Percentiles rank a stretch among this genome's conserved stretches.
Conservation (phyloP, 176 grass and related monocot species). For the Neostapfia colusana region DNA sequence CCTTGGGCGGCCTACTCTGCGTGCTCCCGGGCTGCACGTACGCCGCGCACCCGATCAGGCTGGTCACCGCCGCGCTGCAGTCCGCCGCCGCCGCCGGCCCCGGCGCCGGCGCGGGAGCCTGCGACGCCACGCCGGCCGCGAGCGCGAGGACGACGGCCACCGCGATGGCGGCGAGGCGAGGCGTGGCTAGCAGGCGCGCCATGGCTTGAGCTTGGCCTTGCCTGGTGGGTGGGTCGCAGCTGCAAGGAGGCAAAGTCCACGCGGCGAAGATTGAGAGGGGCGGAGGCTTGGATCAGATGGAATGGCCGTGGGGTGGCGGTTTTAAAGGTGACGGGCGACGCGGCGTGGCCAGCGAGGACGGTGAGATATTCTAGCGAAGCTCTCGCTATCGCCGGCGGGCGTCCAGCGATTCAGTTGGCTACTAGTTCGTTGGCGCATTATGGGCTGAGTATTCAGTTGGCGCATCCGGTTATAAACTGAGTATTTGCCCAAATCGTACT, state of each 20-base stretch:
- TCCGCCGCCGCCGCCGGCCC: neutral
- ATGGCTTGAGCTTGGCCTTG: neutral
- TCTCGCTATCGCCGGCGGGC: neutral
- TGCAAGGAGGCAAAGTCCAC: neutral
- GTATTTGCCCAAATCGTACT: neutral
- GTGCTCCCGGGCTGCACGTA: constrained; percentile 35
- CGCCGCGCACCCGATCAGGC: constrained; percentile 26
- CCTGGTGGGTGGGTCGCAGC: too few species aligned
- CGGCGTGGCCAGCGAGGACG: constrained; percentile 20
- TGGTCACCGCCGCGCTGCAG: constrained; percentile 26
- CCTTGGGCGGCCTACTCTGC: constrained; percentile 32
- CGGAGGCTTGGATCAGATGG: neutral
- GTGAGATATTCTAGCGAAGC: neutral
- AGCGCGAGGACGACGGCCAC: constrained; percentile 32
- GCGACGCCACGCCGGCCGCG: constrained; percentile 32
- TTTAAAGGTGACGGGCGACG: constrained; percentile 30
- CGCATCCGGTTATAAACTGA: too few species aligned
- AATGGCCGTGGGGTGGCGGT: neutral
- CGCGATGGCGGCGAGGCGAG: neutral
- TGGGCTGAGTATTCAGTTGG: too few species aligned
- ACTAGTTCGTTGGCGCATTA: neutral
- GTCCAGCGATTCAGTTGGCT: neutral
- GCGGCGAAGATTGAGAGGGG: neutral
- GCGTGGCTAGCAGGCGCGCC: neutral
- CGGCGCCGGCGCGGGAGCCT: constrained; percentile 29